Conservation (phyloP, 116 monocot species). For the Zostera marina region DNA sequence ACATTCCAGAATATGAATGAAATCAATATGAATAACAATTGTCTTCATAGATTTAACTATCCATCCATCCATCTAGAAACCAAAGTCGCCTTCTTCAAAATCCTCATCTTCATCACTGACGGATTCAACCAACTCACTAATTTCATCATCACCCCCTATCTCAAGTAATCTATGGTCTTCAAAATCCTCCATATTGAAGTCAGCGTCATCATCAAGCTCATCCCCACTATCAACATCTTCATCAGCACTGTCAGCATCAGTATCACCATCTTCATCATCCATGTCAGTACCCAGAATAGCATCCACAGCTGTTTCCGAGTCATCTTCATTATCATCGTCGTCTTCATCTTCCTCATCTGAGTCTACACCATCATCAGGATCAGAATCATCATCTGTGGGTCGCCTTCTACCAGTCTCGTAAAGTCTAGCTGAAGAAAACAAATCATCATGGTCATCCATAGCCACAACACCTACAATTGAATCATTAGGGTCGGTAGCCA, state of each 20-base stretch:
- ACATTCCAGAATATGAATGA: too few species aligned
- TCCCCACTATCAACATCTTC: constrained; percentile 37
- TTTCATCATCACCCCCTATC: constrained; percentile 46
- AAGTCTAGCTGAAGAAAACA: constrained; percentile 73
- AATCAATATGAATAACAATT: too few species aligned
- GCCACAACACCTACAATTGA: constrained; percentile 70
- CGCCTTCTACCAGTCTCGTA: constrained; percentile 77
- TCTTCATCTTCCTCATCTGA: constrained; percentile 79
- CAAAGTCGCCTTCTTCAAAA: constrained; percentile 13
- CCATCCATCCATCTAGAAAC: not conserved
- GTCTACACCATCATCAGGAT: constrained; percentile 77
- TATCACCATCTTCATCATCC: constrained; percentile 26
- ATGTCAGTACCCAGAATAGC: constrained; percentile 25
- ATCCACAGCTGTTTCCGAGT: constrained; percentile 48
- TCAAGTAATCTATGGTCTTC: constrained; percentile 49
- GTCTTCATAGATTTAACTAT: not conserved
- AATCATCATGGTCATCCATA: constrained; percentile 89
- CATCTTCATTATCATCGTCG: constrained; percentile 62
- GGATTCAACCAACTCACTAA: constrained; percentile 30
- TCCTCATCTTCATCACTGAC: constrained; percentile 51
- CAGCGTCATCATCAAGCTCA: constrained; percentile 16
- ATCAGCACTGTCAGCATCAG: constrained; percentile 15
- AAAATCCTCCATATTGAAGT: constrained; percentile 29
- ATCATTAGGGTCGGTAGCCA: constrained; percentile 63
- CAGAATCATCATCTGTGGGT: constrained; percentile 89